phyloP scores from a whole-genome alignment of 257 asterid genomes.

The Petrea volubilis region DNA sequence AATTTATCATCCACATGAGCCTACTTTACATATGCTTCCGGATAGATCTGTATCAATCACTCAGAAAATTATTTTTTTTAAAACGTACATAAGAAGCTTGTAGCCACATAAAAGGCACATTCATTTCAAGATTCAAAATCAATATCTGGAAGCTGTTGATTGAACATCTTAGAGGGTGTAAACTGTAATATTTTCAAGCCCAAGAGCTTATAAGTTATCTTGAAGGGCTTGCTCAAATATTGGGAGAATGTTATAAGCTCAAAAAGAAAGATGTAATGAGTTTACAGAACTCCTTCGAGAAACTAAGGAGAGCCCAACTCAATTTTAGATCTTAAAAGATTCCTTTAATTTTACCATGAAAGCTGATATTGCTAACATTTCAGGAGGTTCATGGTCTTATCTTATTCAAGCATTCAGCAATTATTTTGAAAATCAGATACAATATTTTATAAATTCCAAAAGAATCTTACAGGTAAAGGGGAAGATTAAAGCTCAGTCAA shows the following conservation, averaged over 20 bases:
- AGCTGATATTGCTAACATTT: background rate
- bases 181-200: background rate
- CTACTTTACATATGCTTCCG: background rate
- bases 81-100: constrained; percentile 3
- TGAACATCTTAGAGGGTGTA: background rate
- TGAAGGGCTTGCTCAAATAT: background rate
- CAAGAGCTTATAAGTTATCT: background rate
- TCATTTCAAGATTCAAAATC: background rate
- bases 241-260: constrained; percentile 2
- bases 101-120: background rate
- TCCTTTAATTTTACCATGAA: background rate
- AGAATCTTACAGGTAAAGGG: constrained; percentile 2
- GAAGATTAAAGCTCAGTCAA: background rate
- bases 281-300: background rate
- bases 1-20: background rate
- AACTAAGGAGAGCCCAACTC: background rate
- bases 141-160: background rate
- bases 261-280: background rate
- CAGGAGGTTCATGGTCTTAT: background rate
- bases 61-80: background rate
- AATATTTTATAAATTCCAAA: background rate
- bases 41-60: background rate
- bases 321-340: background rate
- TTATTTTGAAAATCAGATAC: background rate
- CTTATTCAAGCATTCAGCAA: background rate